Conservation (phyloP, 768 basidiomycete genomes). For the Hemileccinum impolitum region DNA sequence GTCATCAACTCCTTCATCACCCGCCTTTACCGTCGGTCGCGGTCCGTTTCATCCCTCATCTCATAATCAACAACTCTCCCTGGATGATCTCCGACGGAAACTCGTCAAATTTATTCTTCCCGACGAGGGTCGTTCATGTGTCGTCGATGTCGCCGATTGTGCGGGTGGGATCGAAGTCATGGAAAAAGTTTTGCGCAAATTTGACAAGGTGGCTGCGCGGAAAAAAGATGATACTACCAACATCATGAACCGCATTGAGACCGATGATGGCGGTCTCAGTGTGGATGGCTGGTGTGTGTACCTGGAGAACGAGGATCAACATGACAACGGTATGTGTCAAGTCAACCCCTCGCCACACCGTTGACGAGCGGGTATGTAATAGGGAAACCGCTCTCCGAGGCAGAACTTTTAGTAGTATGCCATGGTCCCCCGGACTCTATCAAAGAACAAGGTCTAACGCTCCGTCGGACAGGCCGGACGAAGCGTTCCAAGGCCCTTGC, state of each 20-base stretch:
- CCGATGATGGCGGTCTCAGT: constrained; percentile 69
- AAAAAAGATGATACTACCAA: constrained; percentile 42
- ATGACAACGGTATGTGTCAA: constrained; percentile 45
- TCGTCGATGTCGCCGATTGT: constrained; percentile 80
- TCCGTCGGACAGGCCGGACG: constrained; percentile 52
- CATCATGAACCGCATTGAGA: constrained; percentile 54
- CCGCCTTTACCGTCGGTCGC: constrained; percentile 54
- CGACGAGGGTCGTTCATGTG: constrained; percentile 74
- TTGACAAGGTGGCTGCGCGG: constrained; percentile 58
- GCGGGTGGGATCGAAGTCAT: constrained; percentile 82
- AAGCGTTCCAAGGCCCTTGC: constrained; percentile 43
- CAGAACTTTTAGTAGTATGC: constrained; percentile 78
- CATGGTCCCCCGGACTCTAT: constrained; percentile 74
- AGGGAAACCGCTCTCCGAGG: constrained; percentile 79
- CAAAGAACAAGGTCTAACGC: constrained; percentile 73
- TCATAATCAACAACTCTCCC: constrained; percentile 44
- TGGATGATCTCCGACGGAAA: constrained; percentile 80
- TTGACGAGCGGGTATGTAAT: background rate
- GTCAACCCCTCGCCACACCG: background rate
- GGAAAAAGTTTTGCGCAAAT: constrained; percentile 86
- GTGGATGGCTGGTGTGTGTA: constrained; percentile 92
- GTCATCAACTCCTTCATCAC: constrained; percentile 41
- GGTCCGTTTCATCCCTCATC: constrained; percentile 54
- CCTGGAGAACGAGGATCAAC: constrained; percentile 55
- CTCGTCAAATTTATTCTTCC: constrained; percentile 85